Conservation (phyloP, 1,284 basidiomycete genomes). For the Boletellus sp. region DNA sequence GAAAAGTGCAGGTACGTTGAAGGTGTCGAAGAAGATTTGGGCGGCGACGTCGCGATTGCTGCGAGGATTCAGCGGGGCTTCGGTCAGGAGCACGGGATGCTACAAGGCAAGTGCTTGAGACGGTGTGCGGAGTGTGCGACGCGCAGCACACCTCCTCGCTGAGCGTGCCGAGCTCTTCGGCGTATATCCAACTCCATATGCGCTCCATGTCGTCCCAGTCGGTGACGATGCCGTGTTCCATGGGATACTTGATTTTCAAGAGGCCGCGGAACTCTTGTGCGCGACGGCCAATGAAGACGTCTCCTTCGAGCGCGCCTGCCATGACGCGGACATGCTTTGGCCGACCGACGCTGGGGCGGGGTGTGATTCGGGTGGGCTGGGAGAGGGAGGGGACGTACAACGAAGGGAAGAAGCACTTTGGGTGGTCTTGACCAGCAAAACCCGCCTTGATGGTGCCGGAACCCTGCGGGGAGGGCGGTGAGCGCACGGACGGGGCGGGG, state of each 20-base stretch:
- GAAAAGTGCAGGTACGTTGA: constrained; percentile 98
- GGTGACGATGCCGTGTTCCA: constrained; percentile 91
- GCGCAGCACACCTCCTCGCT: constrained; percentile 81
- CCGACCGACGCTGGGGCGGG: constrained; percentile 72
- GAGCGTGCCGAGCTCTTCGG: constrained; percentile 88
- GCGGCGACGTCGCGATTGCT: constrained; percentile 93
- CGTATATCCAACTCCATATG: constrained; percentile 96
- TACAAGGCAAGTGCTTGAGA: constrained; percentile 36
- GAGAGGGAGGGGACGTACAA: constrained; percentile 65
- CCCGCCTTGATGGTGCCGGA: constrained; percentile 97
- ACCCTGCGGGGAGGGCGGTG: constrained; percentile 53
- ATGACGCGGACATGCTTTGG: constrained; percentile 96
- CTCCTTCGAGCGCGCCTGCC: constrained; percentile 92
- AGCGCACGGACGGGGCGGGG: constrained; percentile 19
- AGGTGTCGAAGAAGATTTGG: constrained; percentile 98
- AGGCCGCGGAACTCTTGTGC: constrained; percentile 93
- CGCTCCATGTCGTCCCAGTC: constrained; percentile 99
- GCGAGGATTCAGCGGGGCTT: constrained; percentile 93
- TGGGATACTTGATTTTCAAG: constrained; percentile 97
- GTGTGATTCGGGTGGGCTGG: constrained; percentile 5
- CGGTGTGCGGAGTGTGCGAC: not conserved
- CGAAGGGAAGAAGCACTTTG: constrained; percentile 96
- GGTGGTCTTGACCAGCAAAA: constrained; percentile 96
- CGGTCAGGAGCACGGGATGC: constrained; percentile 95
- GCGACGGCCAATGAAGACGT: constrained; percentile 88